phyloP scores from a whole-genome alignment of 495 filamentous ascomycete genomes.

The Sphaerosporella brunnea region DNA sequence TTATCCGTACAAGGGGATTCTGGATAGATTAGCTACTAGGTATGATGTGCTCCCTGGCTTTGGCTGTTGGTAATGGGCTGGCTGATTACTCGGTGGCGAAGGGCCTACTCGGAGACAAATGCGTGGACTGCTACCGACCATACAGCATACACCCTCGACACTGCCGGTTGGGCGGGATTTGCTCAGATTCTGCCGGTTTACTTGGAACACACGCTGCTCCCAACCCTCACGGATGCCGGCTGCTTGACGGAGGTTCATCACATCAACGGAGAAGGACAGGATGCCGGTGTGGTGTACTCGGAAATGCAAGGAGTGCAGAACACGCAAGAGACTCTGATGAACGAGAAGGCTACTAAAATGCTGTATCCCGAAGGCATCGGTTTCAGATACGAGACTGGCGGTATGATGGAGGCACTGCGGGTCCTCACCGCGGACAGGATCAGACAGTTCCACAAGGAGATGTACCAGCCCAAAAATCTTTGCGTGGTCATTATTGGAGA shows the following conservation, averaged over 20 bases:
- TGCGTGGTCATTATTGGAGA: constrained; percentile 80
- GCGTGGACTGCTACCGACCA: constrained; percentile 91
- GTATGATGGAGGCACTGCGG: constrained; percentile 82
- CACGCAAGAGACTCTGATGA: constrained; percentile 62
- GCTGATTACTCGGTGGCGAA: constrained; percentile 11
- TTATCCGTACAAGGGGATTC: constrained; percentile 82
- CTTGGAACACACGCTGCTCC: constrained; percentile 81
- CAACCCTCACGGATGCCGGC: constrained; percentile 76
- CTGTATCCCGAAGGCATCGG: constrained; percentile 80
- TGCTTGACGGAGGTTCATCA: constrained; percentile 96
- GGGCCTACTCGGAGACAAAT: constrained; percentile 87
- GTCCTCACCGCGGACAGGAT: constrained; percentile 77
- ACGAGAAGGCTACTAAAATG: constrained; percentile 53
- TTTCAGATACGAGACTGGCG: constrained; percentile 92
- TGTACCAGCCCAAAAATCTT: constrained; percentile 97
- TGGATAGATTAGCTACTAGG: constrained; percentile 75
- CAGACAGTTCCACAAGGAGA: constrained; percentile 76
- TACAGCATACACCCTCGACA: constrained; percentile 89
- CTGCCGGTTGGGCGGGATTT: constrained; percentile 93
- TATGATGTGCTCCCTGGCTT: no score
- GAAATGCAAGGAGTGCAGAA: constrained; percentile 97
- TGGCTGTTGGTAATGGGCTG: no score
- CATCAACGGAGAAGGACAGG: constrained; percentile 76
- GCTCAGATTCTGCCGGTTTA: constrained; percentile 88
- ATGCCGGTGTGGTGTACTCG: constrained; percentile 95